Evolutionary conservation across 257 asterid species (phyloP), one percentile per base, ranked within the genome.

Genomic region (Mitragyna speciosa): DNA sequence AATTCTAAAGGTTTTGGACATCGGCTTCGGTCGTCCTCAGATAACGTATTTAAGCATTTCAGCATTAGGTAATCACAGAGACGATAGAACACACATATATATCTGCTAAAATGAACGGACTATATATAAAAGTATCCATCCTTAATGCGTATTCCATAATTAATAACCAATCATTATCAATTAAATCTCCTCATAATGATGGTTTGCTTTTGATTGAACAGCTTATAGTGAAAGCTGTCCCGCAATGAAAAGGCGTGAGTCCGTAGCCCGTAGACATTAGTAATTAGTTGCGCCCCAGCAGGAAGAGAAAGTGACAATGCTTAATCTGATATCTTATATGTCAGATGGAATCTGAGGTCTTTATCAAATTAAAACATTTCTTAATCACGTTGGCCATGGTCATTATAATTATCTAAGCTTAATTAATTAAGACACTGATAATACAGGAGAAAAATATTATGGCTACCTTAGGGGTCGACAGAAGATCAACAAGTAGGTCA

Each of bases 251-350:
- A 48, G 70, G 76, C 59, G 17, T 7, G 75, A 75, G 81, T 14
- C 52, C 70, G 69, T 51, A 67, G 33, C 36, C 59, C 48, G 47
- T 24, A 72, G 72, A 79, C 79, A 73, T 22, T 30, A 59, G 43
- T 39, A 39, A 77, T 67, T 33, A 67, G 41, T 79, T 83, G 87
- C 81, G 76, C 77, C 89, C 84, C 83, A 74, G 80, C 65, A 68
- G 90, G 83, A 85, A 73, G 73, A 73, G 91, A 83, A 78, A 80
- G 83, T 68, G 89, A 87, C 90, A 68, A 71, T 61, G 72, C 49
- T 72, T 64, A 30, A 65, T 41, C 65, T 39, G 33, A 52, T 59
- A 31, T 33, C 63, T 77, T 83, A 68, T 31, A 6, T n/a, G 41
- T 74, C 69, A 59, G 69, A 66, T 76, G 77, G 65, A 76, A 82